phyloP scores from a whole-genome alignment of 164 flowering plant genomes.

The Akebia trifoliata region DNA sequence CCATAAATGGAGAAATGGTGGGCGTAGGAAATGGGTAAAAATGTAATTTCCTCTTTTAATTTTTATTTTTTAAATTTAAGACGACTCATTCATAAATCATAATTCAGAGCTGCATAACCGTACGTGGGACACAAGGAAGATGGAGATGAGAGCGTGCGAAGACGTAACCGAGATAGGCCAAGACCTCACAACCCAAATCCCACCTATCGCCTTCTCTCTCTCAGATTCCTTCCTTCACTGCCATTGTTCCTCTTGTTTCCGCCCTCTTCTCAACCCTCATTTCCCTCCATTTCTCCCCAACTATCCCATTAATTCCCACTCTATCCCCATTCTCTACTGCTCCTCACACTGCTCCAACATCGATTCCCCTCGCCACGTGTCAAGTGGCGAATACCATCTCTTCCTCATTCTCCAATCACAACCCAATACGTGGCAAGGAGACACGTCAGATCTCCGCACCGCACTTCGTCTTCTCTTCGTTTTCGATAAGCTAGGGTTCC shows the following conservation, averaged over 20 bases:
- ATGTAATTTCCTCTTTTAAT: too few relatives aligned
- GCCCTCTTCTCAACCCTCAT: slow-evolving; percentile 27
- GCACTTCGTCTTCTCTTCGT: slow-evolving; percentile 56
- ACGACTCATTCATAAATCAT: too few relatives aligned
- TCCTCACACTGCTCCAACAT: slow-evolving; percentile 18
- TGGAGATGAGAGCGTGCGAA: slow-evolving; percentile 50
- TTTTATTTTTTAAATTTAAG: too few relatives aligned
- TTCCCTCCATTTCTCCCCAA: slow-evolving; percentile 17
- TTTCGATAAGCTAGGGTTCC: slow-evolving; percentile 10
- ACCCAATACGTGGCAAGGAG: slow-evolving; percentile 14
- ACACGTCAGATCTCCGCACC: slow-evolving; percentile 46
- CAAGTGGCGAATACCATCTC: slow-evolving; percentile 35
- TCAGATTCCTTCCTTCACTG: slow-evolving; percentile 39
- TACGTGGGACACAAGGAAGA: slow-evolving; percentile 15
- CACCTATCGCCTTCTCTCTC: slow-evolving; percentile 50
- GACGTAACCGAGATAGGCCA: slow-evolving; percentile 30
- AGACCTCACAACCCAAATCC: slow-evolving; percentile 47
- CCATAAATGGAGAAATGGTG: too few relatives aligned
- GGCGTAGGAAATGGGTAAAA: too few relatives aligned
- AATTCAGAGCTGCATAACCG: too few relatives aligned
- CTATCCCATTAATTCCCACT: slow-evolving; percentile 11
- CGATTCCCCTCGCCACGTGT: slow-evolving; percentile 21
- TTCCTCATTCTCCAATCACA: slow-evolving; percentile 26
- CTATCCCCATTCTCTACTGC: slow-evolving; percentile 25
- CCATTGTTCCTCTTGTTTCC: slow-evolving; percentile 65